Conservation (phyloP, 1,284 basidiomycete genomes). For the Dichomitus squalens region DNA sequence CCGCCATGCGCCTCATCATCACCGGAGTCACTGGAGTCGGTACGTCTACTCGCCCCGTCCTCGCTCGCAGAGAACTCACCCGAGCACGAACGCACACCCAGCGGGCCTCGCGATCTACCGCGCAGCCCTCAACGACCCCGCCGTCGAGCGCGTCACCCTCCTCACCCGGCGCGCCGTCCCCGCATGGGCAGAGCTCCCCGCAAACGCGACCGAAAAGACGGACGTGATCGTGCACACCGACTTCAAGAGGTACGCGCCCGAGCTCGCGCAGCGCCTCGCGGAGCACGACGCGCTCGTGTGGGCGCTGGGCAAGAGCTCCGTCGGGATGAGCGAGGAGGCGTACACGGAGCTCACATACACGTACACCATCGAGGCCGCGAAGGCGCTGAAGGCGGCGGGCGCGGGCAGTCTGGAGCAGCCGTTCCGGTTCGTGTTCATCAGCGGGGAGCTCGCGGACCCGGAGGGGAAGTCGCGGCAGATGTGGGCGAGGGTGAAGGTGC, state of each 20-base stretch:
- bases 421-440: conserved; percentile 39
- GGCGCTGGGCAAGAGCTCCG: conserved; percentile 38
- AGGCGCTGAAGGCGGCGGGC: conserved; percentile 35
- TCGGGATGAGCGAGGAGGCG: conserved; percentile 38
- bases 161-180: conserved; percentile 36
- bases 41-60: conserved; percentile 14
- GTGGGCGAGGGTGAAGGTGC: conserved; percentile 40
- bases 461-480: conserved; percentile 31
- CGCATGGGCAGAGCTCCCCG: conserved; percentile 35
- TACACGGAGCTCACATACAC: conserved; percentile 42
- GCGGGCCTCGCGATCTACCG: conserved; percentile 43
- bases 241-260: conserved; percentile 38
- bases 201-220: conserved; percentile 35
- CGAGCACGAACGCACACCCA: conserved; percentile 13
- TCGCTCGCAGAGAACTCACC: not conserved
- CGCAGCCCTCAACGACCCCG: conserved; percentile 37
- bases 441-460: conserved; percentile 36
- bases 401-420: conserved; percentile 31
- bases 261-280: conserved; percentile 34
- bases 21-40: conserved; percentile 41
- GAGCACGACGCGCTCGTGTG: conserved; percentile 44
- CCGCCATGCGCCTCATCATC: conserved; percentile 35
- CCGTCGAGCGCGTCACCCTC: conserved; percentile 38
- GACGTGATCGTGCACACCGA: conserved; percentile 36
- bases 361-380: conserved; percentile 35